Conservation (phyloP, 371 early-diverging fungal genomes). For the Thermomucor indicae-seudaticae region DNA sequence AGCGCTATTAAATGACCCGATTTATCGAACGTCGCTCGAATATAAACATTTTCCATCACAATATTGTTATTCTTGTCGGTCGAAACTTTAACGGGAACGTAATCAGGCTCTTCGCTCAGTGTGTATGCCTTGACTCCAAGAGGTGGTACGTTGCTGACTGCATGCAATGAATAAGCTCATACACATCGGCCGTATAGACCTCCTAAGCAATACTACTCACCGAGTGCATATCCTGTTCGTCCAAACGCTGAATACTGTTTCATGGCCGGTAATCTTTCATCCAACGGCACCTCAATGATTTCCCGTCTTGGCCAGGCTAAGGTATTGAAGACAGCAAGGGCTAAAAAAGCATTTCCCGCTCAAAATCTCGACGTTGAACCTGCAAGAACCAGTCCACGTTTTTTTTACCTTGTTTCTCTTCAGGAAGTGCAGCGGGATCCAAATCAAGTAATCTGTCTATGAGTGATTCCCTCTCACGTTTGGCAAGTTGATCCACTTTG, state of each 20-base stretch:
- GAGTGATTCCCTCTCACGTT: conserved; percentile 28
- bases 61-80: conserved; percentile 33
- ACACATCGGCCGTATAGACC: neutral
- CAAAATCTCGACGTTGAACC: neutral
- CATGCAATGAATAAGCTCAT: neutral
- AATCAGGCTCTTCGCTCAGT: conserved; percentile 6
- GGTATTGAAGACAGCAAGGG: conserved; percentile 73
- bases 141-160: conserved; percentile 32
- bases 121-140: conserved; percentile 24
- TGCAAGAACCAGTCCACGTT: neutral
- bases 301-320: conserved; percentile 74
- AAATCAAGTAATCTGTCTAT: conserved; percentile 24
- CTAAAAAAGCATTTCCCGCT: too few relatives aligned
- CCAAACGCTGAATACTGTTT: conserved; percentile 56
- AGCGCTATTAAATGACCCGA: conserved; percentile 68
- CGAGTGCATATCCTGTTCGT: conserved; percentile 44
- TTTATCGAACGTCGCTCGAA: conserved; percentile 66
- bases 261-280: conserved; percentile 29
- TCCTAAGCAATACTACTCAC: conserved; percentile 5
- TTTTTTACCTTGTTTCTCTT: conserved; percentile 8
- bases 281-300: conserved; percentile 65
- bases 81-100: conserved; percentile 29
- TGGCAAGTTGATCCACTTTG: conserved; percentile 33
- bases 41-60: conserved; percentile 67
- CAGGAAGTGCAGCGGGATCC: conserved; percentile 9